A percentile compares a stretch with the other conserved stretches of the same genome.
Conservation (phyloP, 805 yeast species). For the Metschnikowia baotianmanensis region DNA sequence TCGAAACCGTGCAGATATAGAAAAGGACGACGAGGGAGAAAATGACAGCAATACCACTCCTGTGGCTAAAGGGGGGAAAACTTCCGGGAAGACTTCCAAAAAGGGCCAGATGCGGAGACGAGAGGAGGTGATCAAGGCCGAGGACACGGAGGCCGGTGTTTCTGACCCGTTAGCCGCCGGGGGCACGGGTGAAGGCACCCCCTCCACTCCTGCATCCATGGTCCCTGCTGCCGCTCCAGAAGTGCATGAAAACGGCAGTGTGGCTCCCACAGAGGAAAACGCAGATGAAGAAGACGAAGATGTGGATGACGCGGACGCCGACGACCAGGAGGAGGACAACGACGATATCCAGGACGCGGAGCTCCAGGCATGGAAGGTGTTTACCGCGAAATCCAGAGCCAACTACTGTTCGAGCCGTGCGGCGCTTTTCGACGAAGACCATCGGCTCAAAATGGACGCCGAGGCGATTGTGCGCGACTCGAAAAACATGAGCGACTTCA, state of each 20-base stretch:
- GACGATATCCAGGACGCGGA: slow-evolving; percentile 75
- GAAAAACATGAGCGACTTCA: slow-evolving; percentile 62
- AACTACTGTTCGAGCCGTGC: slow-evolving; percentile 69
- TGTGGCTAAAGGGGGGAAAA: slow-evolving; percentile 29
- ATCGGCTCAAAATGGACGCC: slow-evolving; percentile 60
- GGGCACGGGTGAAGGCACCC: slow-evolving; percentile 11
- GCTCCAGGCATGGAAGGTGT: slow-evolving; percentile 76
- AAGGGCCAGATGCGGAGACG: slow-evolving; percentile 42
- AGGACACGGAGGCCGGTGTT: slow-evolving; percentile 13
- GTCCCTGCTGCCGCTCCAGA: slow-evolving; percentile 6
- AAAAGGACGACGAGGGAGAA: slow-evolving; percentile 52
- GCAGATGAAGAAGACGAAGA: slow-evolving; percentile 47
- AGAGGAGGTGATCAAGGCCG: slow-evolving; percentile 34
- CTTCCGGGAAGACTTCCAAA: slow-evolving; percentile 35
- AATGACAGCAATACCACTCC: slow-evolving; percentile 25
- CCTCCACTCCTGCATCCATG: slow-evolving; percentile 15
- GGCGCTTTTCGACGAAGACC: slow-evolving; percentile 56
- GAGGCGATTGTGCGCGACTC: slow-evolving; percentile 69
- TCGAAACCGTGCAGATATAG: slow-evolving; percentile 69
- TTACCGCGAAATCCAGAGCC: slow-evolving; percentile 77
- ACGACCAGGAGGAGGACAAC: slow-evolving; percentile 35
- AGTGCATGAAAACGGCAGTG: slow-evolving; percentile 8
- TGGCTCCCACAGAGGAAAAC: slow-evolving; percentile 23
- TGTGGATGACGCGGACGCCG: slow-evolving; percentile 33
- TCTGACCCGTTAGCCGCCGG: slow-evolving; percentile 2